Percentiles rank a stretch among this genome's conserved stretches.
phyloP scores from a whole-genome alignment of 1,284 basidiomycete species.

The Ceratorhiza oryzae-sativae region DNA sequence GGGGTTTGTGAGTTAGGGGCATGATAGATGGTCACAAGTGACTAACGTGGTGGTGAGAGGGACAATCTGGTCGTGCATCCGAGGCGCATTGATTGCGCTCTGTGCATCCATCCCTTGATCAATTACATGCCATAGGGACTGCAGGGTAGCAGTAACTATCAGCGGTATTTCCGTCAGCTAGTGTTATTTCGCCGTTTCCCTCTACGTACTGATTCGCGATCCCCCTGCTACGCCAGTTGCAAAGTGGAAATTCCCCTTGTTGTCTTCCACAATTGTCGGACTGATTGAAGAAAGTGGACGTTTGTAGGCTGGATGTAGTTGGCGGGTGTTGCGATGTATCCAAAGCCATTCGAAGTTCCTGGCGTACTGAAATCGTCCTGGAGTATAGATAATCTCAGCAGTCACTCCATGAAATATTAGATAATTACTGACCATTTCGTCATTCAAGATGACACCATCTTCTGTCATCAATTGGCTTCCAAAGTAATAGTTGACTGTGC shows the following conservation, averaged over 20 bases:
- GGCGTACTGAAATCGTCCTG: slow-evolving; percentile 36
- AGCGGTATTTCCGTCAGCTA: not conserved
- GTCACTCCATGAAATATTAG: not conserved
- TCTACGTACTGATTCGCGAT: slow-evolving; percentile 33
- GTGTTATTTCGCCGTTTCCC: not conserved
- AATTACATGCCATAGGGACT: slow-evolving; percentile 31
- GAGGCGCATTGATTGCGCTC: slow-evolving; percentile 33
- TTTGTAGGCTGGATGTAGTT: slow-evolving; percentile 39
- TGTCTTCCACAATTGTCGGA: slow-evolving; percentile 39
- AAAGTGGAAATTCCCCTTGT: slow-evolving; percentile 36
- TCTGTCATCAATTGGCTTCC: slow-evolving; percentile 33
- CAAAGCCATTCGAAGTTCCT: slow-evolving; percentile 31
- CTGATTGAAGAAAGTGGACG: slow-evolving; percentile 38
- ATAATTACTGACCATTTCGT: slow-evolving; percentile 32
- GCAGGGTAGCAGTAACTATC: slow-evolving; percentile 39
- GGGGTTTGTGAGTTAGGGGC: not conserved
- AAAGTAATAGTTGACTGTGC: slow-evolving; percentile 39
- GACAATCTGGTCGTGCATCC: slow-evolving; percentile 39
- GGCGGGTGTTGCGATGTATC: slow-evolving; percentile 35
- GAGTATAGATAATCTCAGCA: not conserved
- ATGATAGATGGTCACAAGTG: too few species aligned
- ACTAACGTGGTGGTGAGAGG: slow-evolving; percentile 36
- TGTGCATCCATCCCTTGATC: slow-evolving; percentile 36
- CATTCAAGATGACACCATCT: slow-evolving; percentile 38
- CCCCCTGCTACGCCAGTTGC: slow-evolving; percentile 39